phyloP scores from a whole-genome alignment of 331 rosid genomes.

The Erythrophleum ivorense region DNA sequence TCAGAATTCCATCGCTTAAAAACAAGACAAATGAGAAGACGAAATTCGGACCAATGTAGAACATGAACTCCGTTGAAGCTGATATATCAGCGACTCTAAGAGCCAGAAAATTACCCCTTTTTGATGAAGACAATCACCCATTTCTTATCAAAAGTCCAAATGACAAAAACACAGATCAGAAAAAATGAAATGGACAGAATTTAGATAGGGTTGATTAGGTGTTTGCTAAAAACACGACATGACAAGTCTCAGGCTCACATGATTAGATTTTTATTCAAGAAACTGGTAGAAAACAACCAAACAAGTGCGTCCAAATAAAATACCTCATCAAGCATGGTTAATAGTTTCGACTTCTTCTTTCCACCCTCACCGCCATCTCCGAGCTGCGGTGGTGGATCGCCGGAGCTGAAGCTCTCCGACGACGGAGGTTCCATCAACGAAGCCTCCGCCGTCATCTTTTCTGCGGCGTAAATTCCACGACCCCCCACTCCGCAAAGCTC shows the following conservation, averaged over 20 bases:
- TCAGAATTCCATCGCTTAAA: not conserved
- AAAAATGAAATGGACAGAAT: not conserved
- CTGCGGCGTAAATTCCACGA: slow-evolving; percentile 44
- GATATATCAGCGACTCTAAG: not conserved
- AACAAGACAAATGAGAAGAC: not conserved
- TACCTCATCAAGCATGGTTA: slow-evolving; percentile 90
- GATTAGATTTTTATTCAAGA: slow-evolving; percentile 5
- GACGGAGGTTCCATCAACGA: slow-evolving; percentile 48
- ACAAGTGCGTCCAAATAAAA: not conserved
- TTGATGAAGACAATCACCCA: not conserved
- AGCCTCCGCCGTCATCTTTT: slow-evolving; percentile 39
- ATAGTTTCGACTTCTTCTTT: slow-evolving; percentile 61
- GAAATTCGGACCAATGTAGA: not conserved
- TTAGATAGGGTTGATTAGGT: not conserved
- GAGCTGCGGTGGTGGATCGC: slow-evolving; percentile 10
- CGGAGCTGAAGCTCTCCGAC: slow-evolving; percentile 38
- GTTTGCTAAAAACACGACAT: not conserved
- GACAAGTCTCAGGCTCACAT: not conserved
- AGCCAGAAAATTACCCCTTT: not conserved
- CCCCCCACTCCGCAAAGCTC: slow-evolving; percentile 60
- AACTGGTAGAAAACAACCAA: not conserved
- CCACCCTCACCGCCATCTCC: slow-evolving; percentile 45
- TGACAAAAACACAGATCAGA: not conserved
- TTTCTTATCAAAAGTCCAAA: not conserved
- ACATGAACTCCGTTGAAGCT: not conserved